Base-by-base conservation (phyloP, 495 filamentous ascomycete species). In the Talaromyces thailandensis region DNA sequence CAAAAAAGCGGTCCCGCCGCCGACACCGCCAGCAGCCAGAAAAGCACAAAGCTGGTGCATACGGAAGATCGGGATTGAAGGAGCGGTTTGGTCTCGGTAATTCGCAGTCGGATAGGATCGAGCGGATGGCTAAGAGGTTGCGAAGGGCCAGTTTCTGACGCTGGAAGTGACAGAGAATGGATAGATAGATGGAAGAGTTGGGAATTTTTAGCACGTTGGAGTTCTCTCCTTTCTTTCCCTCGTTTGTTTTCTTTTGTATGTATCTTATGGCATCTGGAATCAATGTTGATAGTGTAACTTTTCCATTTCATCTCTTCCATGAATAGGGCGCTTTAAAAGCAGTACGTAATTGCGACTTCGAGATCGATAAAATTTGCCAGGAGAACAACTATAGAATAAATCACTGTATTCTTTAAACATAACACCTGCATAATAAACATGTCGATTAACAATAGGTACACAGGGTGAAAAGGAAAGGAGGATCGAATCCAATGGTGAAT, bases 141-240 rank as follows among this genome's bases (percentile, higher is more conserved):
- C 43, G 59, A 12, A 45, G 59, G 43, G 59, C 59, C 14, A 61
- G 59, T 35, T 61, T 61, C 21, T 61, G 26, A 61, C 32, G 8
- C 57, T 40, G 14, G 23, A 59, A 43, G 3, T 21, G 28, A 21
- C 1, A 53, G 51, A 14, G 51, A 43, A 43, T 18, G n/a, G 37
- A 43, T 18, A 43, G 37, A 43, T n/a, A 18, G 37, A 43, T 43
- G 37, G 37, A 43, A 18, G 37, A 43, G 37, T 43, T 9, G n/a
- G 37, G 37, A n/a, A n/a, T 35, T 40, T 12, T 40, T 14, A 21
- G 43, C 35, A 40, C 16, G 4, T 21, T 48, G 43, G 18, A 48
- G 7, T 18, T 18, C 21, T 48, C n/a, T 21, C 18, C 6, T 18
- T 3, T 18, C 43, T 21, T 5, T 48, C 43, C 2, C 21, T 21